These are phyloP conservation scores for Solanum rostratum DNA, from an alignment of 257 asterid genomes.

Conservation along the genomic window DNA sequence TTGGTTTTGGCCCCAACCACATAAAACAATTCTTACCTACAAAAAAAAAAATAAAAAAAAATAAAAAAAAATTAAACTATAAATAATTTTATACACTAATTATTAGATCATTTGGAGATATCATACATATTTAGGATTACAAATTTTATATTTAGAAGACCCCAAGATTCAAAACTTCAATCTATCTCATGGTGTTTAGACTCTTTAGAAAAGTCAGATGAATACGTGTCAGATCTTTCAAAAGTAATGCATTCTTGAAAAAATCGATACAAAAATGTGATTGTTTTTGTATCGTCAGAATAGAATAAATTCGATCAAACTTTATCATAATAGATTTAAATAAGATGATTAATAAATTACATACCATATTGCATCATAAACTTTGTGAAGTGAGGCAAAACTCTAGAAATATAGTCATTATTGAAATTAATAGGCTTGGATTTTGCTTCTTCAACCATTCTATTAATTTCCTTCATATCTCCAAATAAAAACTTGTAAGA, in stretches of 20 bases:
- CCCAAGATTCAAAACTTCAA: neutral
- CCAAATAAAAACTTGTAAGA: neutral
- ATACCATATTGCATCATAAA: neutral
- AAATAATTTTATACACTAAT: neutral
- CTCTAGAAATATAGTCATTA: neutral
- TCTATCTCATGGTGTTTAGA: neutral
- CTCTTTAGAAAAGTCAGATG: neutral
- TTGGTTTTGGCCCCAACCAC: slow-evolving; percentile 34
- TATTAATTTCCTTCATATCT: neutral
- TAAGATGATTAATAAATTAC: neutral
- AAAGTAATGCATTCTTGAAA: rapidly evolving
- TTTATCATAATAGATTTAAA: neutral
- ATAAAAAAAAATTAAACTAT: neutral
- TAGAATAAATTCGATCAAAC: neutral
- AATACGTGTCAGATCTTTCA: neutral
- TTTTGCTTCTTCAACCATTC: neutral
- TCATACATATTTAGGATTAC: neutral
- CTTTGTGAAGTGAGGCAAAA: neutral
- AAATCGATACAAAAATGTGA: rapidly evolving
- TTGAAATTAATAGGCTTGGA: neutral
- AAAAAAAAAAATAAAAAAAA: neutral
- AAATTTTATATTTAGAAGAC: neutral
- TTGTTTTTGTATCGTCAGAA: rapidly evolving
- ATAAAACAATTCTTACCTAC: slow-evolving; percentile 20
- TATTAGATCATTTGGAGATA: neutral